Base-by-base conservation (phyloP, 345 rosid species). In the Sisymbrium irio region DNA sequence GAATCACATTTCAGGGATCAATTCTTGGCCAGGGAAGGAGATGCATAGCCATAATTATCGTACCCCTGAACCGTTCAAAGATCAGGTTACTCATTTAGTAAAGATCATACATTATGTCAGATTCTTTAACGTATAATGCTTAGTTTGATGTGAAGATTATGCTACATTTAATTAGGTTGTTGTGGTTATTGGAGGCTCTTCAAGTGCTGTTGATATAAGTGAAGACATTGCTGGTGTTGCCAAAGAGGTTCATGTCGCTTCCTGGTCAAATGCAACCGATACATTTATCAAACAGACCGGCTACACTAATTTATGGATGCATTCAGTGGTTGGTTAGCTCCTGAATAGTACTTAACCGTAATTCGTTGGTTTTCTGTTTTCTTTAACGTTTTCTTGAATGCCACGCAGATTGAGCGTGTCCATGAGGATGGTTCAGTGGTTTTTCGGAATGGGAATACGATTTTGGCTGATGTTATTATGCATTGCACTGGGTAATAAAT, bases 401-500 rank as follows among this genome's bases (percentile, higher is more conserved):
- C 28, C 7, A 47, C 65, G 81, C 92, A 68, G n/a, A n/a, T n/a
- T n/a, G n/a, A n/a, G n/a, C n/a, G n/a, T 45, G 90, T 79, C 11
- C 39, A 15, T 28, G 74, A 79, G 73, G 92, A 92, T 83, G 96
- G 98, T 61, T 78, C 81, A 5, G 77, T 88, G 62, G 37, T 83
- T 42, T 88, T 94, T 64, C 84, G 55, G 9, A 88, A 85, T 45
- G 92, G 97, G 74, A 77, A 66, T 62, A 67, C 40, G 10, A 59
- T 84, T 14, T 25, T 3, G 2, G 91, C 88, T 9, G 85, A 88
- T 81, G 78, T 84, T 39, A 85, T 84, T 39, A 85, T 95, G 68
- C 99, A 92, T 65, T 87, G 96, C 83, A 92, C 96, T 0, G 97
- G 92, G 95, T n/a, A n/a, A n/a, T n/a, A n/a, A n/a, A n/a, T n/a